Conservation (phyloP, 1,284 basidiomycete genomes). For the Tilletia setariae region DNA sequence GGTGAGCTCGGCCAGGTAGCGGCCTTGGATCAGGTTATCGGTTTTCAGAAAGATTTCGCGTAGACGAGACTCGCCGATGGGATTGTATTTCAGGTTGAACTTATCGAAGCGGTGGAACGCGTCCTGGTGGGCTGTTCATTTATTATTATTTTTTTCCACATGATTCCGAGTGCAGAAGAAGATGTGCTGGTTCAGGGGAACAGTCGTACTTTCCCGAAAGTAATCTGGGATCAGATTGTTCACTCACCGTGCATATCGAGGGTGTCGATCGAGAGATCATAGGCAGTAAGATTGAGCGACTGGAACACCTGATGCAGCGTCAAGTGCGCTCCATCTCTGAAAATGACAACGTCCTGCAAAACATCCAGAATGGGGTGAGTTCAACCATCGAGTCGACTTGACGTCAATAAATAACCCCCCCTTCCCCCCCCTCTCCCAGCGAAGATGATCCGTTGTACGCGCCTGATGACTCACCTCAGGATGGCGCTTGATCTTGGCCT, state of each 20-base stretch:
- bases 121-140: constrained; percentile 78
- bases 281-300: constrained; percentile 89
- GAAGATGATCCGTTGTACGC: too few relatives aligned
- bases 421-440: too few relatives aligned
- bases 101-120: constrained; percentile 94
- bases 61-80: constrained; percentile 88
- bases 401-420: too few relatives aligned
- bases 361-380: not conserved
- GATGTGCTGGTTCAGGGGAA: not conserved
- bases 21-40: constrained; percentile 72
- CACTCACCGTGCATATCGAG: constrained; percentile 84
- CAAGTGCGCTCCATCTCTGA: constrained; percentile 83
- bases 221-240: not conserved
- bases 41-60: constrained; percentile 98
- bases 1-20: constrained; percentile 92
- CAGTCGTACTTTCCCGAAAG: too few relatives aligned
- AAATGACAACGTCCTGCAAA: constrained; percentile 87
- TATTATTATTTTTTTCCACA: not conserved
- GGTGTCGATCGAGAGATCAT: constrained; percentile 97
- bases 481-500: constrained; percentile 85
- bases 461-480: constrained; percentile 61
- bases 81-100: constrained; percentile 68
- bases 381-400: too few relatives aligned
- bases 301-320: constrained; percentile 92
- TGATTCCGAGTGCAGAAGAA: not conserved